phyloP scores from a whole-genome alignment of 108 stramenopile species.

The Skeletonema grethae region DNA sequence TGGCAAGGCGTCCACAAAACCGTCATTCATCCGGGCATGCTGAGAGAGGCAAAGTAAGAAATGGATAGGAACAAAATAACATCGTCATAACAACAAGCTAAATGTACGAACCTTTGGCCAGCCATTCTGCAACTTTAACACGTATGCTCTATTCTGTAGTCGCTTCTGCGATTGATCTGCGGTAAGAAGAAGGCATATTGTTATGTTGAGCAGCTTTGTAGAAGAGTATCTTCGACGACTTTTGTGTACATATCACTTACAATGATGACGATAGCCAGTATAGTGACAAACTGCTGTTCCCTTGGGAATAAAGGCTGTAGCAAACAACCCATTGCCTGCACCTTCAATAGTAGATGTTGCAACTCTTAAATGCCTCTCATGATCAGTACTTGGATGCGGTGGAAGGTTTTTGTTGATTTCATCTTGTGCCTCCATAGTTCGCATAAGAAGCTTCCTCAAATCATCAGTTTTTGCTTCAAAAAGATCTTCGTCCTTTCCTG shows the following conservation, averaged over 20 bases:
- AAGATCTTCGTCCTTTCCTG: slow-evolving; percentile 31
- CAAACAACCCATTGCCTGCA: slow-evolving; percentile 41
- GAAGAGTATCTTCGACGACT: background rate
- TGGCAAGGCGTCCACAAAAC: slow-evolving; percentile 40
- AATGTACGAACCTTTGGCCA: slow-evolving; percentile 24
- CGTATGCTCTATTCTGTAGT: slow-evolving; percentile 25
- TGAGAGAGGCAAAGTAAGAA: background rate
- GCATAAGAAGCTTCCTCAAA: slow-evolving; percentile 21
- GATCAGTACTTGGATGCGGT: slow-evolving; percentile 28
- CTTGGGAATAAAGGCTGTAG: slow-evolving; percentile 21
- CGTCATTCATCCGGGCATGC: slow-evolving; percentile 35
- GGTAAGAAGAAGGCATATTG: background rate
- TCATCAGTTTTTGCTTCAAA: slow-evolving; percentile 26
- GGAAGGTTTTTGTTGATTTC: slow-evolving; percentile 43
- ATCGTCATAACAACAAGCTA: no score
- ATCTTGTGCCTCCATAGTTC: slow-evolving; percentile 42
- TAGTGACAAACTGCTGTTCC: slow-evolving; percentile 34
- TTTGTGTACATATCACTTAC: background rate
- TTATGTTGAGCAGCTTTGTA: background rate
- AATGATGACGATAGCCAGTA: slow-evolving; percentile 43
- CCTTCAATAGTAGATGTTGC: slow-evolving; percentile 36
- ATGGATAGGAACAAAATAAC: background rate
- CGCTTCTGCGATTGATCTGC: slow-evolving; percentile 43
- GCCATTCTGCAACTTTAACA: slow-evolving; percentile 43
- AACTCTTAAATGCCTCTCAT: slow-evolving; percentile 24